Evolutionary conservation across 495 filamentous ascomycete genomes (phyloP), one percentile per base, ranked within the genome.

Genomic region (Mytilinidion resinicola): DNA sequence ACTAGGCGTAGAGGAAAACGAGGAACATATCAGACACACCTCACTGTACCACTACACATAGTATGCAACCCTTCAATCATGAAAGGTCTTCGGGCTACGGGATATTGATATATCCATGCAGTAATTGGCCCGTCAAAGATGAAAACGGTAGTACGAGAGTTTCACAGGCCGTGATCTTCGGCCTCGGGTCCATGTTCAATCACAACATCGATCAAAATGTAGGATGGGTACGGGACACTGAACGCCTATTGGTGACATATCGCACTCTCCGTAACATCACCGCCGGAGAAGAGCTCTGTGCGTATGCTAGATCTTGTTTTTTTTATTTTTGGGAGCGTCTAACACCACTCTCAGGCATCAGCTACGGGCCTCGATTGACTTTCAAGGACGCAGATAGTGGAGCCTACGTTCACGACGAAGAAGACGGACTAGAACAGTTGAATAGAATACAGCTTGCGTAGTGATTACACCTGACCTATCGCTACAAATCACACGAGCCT

Each of bases 151-250:
- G 51, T 11, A 65, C 48, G 21, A 57, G 58, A 43, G 68, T 62
- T 52, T 62, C 63, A 4, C 79, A 84, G 66, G 82, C 81, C n/a
- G 60, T 83, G 10, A 65, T 81, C 20, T 70, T 83, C 9, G 80
- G 80, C 5, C 68, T 85, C 3, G 82, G 81, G 25, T 74, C 70
- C 36, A 77, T 83, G 73, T 81, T 85, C 69, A 84, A 85, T 59
- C 82, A 84, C 59, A 78, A 77, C 1, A 64, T 59, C 14, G 53
- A 67, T 15, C 79, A 83, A 56, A 84, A 83, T 59, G 77, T 83
- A 3, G 77, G 70, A 6, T 83, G 78, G 76, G 69, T 69, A 47
- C 65, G 78, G 44, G 75, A 83, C 68, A 25, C 79, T 1, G 64
- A 68, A 9, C 68, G 66, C 6, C 60, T 72, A 35, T 48, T 76